These are phyloP conservation scores for Gigaspora rosea DNA, from an alignment of 192 early-diverging fungal genomes.

Conservation along the genomic window DNA sequence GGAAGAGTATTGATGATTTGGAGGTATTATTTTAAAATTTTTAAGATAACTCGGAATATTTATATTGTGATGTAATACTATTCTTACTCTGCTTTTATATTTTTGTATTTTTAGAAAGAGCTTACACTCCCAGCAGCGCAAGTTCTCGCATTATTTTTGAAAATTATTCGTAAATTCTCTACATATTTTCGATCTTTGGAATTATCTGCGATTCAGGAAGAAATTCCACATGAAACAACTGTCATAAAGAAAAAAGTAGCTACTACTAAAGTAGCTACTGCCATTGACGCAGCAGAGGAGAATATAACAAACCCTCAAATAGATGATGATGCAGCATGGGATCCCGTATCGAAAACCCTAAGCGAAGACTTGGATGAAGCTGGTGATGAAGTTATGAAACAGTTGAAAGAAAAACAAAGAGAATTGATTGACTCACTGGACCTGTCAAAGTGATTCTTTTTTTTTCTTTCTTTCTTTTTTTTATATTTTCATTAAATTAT, in stretches of 20 bases:
- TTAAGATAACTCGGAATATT: background rate
- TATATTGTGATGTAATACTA: background rate
- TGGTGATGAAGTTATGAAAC: slow-evolving; percentile 69
- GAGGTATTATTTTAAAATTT: slow-evolving; percentile 40
- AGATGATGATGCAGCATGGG: slow-evolving; percentile 85
- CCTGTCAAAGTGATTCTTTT: slow-evolving; percentile 59
- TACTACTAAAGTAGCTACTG: slow-evolving; percentile 31
- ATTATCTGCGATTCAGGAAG: slow-evolving; percentile 49
- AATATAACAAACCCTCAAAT: slow-evolving; percentile 45
- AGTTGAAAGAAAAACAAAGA: slow-evolving; percentile 70
- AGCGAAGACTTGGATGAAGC: slow-evolving; percentile 85
- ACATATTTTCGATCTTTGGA: slow-evolving; percentile 67
- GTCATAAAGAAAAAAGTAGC: slow-evolving; percentile 35
- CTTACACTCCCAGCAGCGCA: slow-evolving; percentile 80
- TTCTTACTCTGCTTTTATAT: slow-evolving; percentile 7
- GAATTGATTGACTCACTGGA: slow-evolving; percentile 80
- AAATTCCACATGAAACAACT: slow-evolving; percentile 44
- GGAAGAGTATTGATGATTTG: slow-evolving; percentile 86
- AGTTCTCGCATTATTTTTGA: slow-evolving; percentile 92
- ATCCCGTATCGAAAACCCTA: slow-evolving; percentile 73
- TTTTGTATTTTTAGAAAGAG: slow-evolving; percentile 63
- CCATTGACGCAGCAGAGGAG: slow-evolving; percentile 27
- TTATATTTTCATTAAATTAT: slow-evolving; percentile 34
- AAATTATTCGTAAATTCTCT: slow-evolving; percentile 85
- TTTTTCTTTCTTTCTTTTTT: slow-evolving; percentile 33